Base-by-base conservation (phyloP, 306 rosid genomes). In the Pterocarpus macrocarpus region DNA sequence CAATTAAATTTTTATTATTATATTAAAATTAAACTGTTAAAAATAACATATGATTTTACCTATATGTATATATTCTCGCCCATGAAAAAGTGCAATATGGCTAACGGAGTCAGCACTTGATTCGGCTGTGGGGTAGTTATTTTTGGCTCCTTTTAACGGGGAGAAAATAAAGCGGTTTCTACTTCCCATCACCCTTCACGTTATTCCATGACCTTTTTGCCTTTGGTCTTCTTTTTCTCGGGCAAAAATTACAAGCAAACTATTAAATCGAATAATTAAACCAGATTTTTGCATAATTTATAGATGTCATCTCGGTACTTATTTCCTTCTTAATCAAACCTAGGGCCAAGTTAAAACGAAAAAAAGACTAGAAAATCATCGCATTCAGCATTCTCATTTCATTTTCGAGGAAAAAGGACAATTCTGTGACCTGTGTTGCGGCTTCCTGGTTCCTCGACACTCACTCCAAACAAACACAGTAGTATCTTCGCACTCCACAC, bases 351-450 rank as follows among this genome's bases (percentile, higher is more conserved):
- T 22, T 22, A 22, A 22, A 22, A 22, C 28, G 28, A 44, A 34
- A 61, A 61, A 32, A 14, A n/a, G 10, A 5, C 22, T 13, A 7
- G 5, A 33, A 15, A 34, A 71, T n/a, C 8, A 47, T 12, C 53
- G 9, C 53, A 47, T 5, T 47, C 53, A 11, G 9, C 57, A 22
- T 43, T 49, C 9, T 68, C 13, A 30, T 10, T 34, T 36, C n/a
- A 45, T 16, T 0, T 64, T 64, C 1, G 52, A 52, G 66, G 49
- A 69, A 56, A 69, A 56, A 55, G 47, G 75, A 55, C 15, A 68
- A 39, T 14, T 65, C 13, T n/a, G 34, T 12, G 58, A 43, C 1
- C 30, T 52, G 12, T 44, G 73, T 68, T 44, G 56, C 56, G 4
- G 64, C 64, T n/a, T 34, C 7, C 33, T 13, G 8, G 3, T 53